Conservation (phyloP, 495 filamentous ascomycete genomes). For the Pyrenula massariospora region DNA sequence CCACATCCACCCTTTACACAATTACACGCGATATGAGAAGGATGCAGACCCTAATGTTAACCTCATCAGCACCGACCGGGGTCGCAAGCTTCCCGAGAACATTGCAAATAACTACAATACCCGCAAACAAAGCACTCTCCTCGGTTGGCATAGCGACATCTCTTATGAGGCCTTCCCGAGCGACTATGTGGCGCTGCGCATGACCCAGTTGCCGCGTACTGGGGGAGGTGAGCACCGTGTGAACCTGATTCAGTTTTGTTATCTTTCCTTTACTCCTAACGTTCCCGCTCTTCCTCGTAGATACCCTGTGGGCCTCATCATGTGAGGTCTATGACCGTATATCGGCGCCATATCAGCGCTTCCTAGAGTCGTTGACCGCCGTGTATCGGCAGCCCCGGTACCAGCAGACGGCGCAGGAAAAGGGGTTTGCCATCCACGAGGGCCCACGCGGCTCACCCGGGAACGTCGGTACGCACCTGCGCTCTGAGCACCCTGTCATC, state of each 20-base stretch:
- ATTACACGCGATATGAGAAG: slow-evolving; percentile 46
- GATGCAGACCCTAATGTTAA: slow-evolving; percentile 60
- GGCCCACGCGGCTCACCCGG: slow-evolving; percentile 51
- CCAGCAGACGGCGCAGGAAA: slow-evolving; percentile 39
- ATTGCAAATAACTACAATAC: too few species aligned
- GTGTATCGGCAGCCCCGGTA: slow-evolving; percentile 54
- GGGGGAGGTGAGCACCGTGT: slow-evolving; percentile 53
- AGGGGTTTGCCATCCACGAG: slow-evolving; percentile 43
- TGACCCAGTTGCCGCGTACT: slow-evolving; percentile 53
- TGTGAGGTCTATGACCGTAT: slow-evolving; percentile 74
- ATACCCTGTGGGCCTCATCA: slow-evolving; percentile 64
- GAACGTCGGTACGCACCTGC: slow-evolving; percentile 52
- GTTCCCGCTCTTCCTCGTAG: slow-evolving; percentile 24
- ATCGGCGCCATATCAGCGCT: slow-evolving; percentile 48
- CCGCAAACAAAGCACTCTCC: slow-evolving; percentile 11
- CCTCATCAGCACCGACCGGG: slow-evolving; percentile 51
- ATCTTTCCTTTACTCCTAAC: not conserved
- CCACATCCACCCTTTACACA: slow-evolving; percentile 64
- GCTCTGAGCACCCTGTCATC: slow-evolving; percentile 56
- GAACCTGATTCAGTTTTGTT: not conserved
- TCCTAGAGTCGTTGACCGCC: slow-evolving; percentile 57
- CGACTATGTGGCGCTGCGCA: slow-evolving; percentile 52
- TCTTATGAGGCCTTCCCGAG: slow-evolving; percentile 59
- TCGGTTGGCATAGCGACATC: slow-evolving; percentile 58
- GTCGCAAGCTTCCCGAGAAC: slow-evolving; percentile 42